Conservation (phyloP, 306 rosid species). For the Lithocarpus polystachyus region DNA sequence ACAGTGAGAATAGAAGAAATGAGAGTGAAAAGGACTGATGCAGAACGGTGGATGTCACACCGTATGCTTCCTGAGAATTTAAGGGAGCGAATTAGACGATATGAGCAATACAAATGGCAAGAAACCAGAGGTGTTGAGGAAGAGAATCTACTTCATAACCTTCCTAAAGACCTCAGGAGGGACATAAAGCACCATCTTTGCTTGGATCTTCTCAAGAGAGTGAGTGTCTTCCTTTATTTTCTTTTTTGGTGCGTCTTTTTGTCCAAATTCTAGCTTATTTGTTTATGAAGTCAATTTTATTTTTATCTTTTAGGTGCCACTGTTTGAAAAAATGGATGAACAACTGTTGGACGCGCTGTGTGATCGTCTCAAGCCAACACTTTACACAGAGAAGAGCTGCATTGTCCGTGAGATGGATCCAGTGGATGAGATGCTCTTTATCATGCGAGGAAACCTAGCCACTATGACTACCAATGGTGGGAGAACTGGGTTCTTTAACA, state of each 20-base stretch:
- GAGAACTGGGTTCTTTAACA: constrained; percentile 65
- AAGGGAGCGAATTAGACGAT: constrained; percentile 69
- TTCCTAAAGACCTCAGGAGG: constrained; percentile 86
- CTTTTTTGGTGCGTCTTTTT: background rate
- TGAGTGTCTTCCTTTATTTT: constrained; percentile 28
- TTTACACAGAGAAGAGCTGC: constrained; percentile 59
- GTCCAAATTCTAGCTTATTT: background rate
- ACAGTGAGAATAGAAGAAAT: constrained; percentile 85
- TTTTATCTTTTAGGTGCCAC: constrained; percentile 54
- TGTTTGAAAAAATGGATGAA: constrained; percentile 65
- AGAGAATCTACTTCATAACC: constrained; percentile 57
- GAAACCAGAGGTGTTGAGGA: constrained; percentile 88
- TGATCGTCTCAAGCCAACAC: constrained; percentile 71
- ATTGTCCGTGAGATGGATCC: constrained; percentile 85
- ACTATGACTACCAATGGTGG: constrained; percentile 69
- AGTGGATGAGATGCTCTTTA: constrained; percentile 84
- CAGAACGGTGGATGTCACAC: constrained; percentile 93
- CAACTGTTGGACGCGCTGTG: constrained; percentile 72
- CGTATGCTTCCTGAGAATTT: constrained; percentile 72
- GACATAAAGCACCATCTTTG: constrained; percentile 91
- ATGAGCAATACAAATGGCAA: constrained; percentile 90
- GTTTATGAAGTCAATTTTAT: background rate
- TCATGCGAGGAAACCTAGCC: constrained; percentile 66
- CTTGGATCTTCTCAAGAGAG: constrained; percentile 57
- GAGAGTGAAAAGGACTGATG: constrained; percentile 72